Evolutionary conservation across 2,329 filamentous ascomycete species (phyloP).

Genomic region (Talaromyces sp.): DNA sequence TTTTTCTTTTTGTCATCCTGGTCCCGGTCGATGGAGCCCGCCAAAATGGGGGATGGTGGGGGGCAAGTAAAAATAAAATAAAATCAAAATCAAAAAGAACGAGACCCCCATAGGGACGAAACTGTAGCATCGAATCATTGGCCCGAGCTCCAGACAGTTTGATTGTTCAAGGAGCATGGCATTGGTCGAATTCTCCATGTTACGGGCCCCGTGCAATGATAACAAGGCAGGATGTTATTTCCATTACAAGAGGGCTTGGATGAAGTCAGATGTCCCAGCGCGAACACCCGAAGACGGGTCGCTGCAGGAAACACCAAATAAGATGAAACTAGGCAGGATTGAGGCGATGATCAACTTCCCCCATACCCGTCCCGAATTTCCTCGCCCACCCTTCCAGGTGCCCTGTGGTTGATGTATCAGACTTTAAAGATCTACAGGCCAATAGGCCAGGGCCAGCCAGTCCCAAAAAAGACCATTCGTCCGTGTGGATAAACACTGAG

Average conservation of each 20-base stretch:
- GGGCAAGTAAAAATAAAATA: neutral
- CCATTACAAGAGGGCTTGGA: slow-evolving; percentile 25
- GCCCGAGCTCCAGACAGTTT: slow-evolving; percentile 22
- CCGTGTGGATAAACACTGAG: slow-evolving; percentile 12
- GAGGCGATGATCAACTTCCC: slow-evolving; percentile 34
- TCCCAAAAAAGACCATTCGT: slow-evolving; percentile 6
- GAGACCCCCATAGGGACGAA: slow-evolving; percentile 19
- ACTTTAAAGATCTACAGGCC: slow-evolving; percentile 30
- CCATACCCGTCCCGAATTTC: slow-evolving; percentile 35
- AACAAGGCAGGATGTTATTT: slow-evolving; percentile 20
- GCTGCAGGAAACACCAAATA: slow-evolving; percentile 37
- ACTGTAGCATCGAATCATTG: slow-evolving; percentile 30
- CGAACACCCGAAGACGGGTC: slow-evolving; percentile 36
- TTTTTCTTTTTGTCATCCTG: slow-evolving; percentile 17
- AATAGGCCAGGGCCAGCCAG: slow-evolving; percentile 20
- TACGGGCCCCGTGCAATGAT: slow-evolving; percentile 25
- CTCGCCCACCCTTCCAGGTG: slow-evolving; percentile 32
- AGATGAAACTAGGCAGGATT: slow-evolving; percentile 39
- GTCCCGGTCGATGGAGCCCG: slow-evolving; percentile 14
- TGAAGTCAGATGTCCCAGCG: slow-evolving; percentile 35
- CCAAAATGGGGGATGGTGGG: slow-evolving; percentile 6
- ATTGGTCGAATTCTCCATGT: slow-evolving; percentile 34
- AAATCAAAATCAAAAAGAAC: too few species aligned
- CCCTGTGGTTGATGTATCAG: slow-evolving; percentile 30
- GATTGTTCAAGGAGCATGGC: slow-evolving; percentile 30